These are phyloP conservation scores for Leccinum huronense DNA, from an alignment of 1,284 basidiomycete species.

Conservation along the genomic window DNA sequence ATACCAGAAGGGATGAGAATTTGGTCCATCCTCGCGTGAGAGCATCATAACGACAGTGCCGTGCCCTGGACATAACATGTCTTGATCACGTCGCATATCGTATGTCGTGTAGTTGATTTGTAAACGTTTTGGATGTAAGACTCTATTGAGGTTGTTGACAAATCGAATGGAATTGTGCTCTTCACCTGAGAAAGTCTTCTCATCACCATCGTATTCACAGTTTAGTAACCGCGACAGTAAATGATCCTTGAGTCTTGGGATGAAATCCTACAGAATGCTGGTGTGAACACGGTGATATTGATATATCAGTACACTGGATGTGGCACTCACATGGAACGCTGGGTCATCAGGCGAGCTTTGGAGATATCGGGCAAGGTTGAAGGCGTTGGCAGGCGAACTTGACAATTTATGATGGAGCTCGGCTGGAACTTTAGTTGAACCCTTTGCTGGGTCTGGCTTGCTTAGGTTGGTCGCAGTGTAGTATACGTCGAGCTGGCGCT, in stretches of 20 bases:
- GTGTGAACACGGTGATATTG: no score
- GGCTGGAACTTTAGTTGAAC: not conserved
- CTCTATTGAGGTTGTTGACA: conserved; percentile 1
- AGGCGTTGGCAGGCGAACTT: not conserved
- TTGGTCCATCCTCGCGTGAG: conserved; percentile 1
- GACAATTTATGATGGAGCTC: conserved; percentile 11
- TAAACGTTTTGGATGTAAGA: conserved; percentile 7
- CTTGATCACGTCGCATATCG: conserved; percentile 8
- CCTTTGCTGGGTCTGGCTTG: not conserved
- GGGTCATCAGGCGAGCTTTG: conserved; percentile 12
- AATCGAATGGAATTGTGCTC: not conserved
- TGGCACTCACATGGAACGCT: conserved; percentile 10
- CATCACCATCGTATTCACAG: not conserved
- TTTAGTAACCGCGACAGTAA: conserved; percentile 7
- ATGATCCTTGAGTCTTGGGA: conserved; percentile 20
- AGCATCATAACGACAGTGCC: conserved; percentile 14
- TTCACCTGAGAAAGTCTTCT: not conserved
- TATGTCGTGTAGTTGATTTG: conserved; percentile 1
- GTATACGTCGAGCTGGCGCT: not conserved
- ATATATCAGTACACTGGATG: conserved; percentile 1
- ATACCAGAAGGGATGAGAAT: conserved; percentile 24
- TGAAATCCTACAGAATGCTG: conserved; percentile 16
- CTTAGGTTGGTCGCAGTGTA: not conserved
- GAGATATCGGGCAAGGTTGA: conserved; percentile 15
- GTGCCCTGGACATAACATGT: conserved; percentile 17